A percentile compares a stretch with the other conserved stretches of the same genome.
These are phyloP conservation scores for Euphorbia lathyris DNA, from an alignment of 345 rosid species.

Conservation along the genomic window DNA sequence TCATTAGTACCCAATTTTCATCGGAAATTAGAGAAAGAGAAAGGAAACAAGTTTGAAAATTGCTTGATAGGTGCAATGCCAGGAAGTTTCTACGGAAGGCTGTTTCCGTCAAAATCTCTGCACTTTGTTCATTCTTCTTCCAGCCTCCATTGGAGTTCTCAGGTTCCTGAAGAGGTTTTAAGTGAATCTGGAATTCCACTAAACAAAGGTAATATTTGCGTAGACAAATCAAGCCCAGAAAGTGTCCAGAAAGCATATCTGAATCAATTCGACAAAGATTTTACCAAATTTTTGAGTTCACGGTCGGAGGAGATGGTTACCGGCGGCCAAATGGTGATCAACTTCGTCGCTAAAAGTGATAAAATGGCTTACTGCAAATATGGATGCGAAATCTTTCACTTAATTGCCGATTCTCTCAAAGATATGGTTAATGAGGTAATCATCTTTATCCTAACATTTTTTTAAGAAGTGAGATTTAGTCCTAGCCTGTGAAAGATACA, in stretches of 20 bases:
- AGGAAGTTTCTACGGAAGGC: no score
- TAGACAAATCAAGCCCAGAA: no score
- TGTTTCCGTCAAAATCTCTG: no score
- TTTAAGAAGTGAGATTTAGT: no score
- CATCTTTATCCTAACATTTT: no score
- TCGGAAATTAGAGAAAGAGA: neutral
- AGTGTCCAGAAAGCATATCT: constrained; percentile 35
- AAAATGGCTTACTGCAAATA: no score
- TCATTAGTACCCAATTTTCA: neutral
- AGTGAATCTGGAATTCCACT: no score
- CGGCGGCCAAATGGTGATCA: neutral
- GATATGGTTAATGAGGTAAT: constrained; percentile 2
- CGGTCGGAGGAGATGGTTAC: constrained; percentile 40
- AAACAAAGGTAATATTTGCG: no score
- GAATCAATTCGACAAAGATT: constrained; percentile 44
- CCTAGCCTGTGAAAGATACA: no score
- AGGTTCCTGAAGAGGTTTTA: constrained; percentile 4
- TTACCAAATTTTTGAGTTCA: constrained; percentile 37
- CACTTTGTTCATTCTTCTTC: neutral
- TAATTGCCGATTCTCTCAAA: constrained; percentile 7
- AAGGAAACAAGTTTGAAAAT: neutral
- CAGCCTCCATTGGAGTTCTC: neutral
- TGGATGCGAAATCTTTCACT: no score
- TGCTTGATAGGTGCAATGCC: no score
- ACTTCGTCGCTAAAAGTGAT: no score